These are phyloP conservation scores for Lithospermum erythrorhizon DNA, from an alignment of 257 asterid genomes.

Conservation along the genomic window DNA sequence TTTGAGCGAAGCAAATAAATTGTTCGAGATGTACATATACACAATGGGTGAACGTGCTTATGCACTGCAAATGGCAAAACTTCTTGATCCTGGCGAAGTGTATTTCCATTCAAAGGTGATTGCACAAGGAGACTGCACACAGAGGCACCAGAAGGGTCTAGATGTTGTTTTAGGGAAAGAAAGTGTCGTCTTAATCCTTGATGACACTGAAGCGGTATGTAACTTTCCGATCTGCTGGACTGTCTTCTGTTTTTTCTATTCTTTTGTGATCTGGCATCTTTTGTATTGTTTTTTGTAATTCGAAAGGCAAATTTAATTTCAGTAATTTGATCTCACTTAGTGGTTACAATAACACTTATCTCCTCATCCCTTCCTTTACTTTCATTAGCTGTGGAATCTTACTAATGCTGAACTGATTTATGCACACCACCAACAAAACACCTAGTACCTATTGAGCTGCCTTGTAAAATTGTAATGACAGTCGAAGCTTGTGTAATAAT, in stretches of 20 bases:
- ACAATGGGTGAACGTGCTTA: constrained; percentile 94
- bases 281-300: neutral
- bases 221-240: constrained; percentile 3
- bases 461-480: too few relatives aligned
- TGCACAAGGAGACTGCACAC: constrained; percentile 80
- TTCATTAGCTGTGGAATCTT: too few relatives aligned
- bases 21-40: constrained; percentile 87
- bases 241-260: neutral
- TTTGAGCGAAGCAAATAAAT: constrained; percentile 55
- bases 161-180: constrained; percentile 89
- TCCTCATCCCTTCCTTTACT: too few relatives aligned
- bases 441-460: too few relatives aligned
- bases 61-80: constrained; percentile 77
- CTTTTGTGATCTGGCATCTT: neutral
- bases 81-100: constrained; percentile 64
- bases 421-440: too few relatives aligned
- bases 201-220: constrained; percentile 83
- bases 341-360: too few relatives aligned
- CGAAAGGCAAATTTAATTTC: neutral
- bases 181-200: constrained; percentile 82
- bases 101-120: constrained; percentile 76
- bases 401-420: too few relatives aligned
- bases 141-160: constrained; percentile 77
- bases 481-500: too few relatives aligned
- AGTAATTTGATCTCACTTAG: neutral